Evolutionary conservation across 257 asterid genomes (phyloP).

Genomic region (Dorcoceras hygrometricum): DNA sequence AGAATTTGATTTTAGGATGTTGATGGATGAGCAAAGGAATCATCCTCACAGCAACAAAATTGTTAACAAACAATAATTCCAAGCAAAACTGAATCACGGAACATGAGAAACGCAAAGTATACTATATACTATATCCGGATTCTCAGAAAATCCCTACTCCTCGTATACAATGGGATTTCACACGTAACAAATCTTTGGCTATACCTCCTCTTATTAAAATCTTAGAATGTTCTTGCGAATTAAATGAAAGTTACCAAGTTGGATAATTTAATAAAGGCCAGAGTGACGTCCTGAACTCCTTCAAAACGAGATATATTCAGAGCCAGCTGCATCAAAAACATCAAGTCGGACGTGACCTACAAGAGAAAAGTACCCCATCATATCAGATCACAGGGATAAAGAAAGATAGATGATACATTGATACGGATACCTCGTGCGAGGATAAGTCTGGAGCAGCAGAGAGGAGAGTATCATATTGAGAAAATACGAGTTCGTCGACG

Average conservation of each 20-base stretch:
- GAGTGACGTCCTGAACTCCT: conserved; percentile 34
- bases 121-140: too few species aligned
- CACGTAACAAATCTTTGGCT: too few species aligned
- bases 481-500: conserved; percentile 50
- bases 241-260: conserved; percentile 36
- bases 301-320: conserved; percentile 32
- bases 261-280: conserved; percentile 32
- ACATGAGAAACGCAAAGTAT: conserved; percentile 1
- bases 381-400: neutral
- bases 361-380: conserved; percentile 19
- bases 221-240: too few species aligned
- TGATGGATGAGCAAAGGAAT: conserved; percentile 7
- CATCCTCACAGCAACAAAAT: conserved; percentile 7
- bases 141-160: too few species aligned
- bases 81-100: neutral
- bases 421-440: conserved; percentile 73
- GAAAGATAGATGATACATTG: conserved; percentile 4
- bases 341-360: conserved; percentile 66
- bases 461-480: conserved; percentile 52
- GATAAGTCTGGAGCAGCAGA: conserved; percentile 60
- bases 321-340: conserved; percentile 68
- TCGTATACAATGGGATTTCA: too few species aligned
- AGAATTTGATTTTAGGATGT: conserved; percentile 10
- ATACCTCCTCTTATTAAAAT: too few species aligned
- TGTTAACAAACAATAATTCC: too few species aligned